These are phyloP conservation scores for Nicotiana otophora DNA, from an alignment of 257 asterid genomes.

Conservation along the genomic window DNA sequence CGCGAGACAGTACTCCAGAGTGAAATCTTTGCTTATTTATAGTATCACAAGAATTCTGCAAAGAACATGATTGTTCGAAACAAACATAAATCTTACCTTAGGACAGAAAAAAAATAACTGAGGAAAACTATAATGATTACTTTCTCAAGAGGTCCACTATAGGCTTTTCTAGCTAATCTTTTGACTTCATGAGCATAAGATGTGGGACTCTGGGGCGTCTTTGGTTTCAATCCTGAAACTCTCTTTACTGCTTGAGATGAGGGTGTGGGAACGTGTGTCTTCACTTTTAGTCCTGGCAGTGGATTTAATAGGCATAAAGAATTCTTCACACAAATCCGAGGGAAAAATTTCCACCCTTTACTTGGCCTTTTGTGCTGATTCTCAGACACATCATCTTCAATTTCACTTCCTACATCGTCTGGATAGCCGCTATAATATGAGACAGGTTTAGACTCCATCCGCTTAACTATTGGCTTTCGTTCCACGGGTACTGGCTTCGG, in stretches of 20 bases:
- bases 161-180: conserved; percentile 62
- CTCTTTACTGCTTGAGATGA: background rate
- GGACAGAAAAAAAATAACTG: background rate
- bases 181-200: conserved; percentile 41
- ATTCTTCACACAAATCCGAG: conserved; percentile 73
- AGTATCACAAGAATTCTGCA: conserved; percentile 54
- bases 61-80: background rate
- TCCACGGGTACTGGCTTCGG: conserved; percentile 49
- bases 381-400: conserved; percentile 29
- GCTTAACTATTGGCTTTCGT: conserved; percentile 46
- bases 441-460: conserved; percentile 26
- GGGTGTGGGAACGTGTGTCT: conserved; percentile 36
- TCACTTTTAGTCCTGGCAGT: conserved; percentile 51
- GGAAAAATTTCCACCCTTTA: conserved; percentile 74
- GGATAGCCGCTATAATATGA: conserved; percentile 28
- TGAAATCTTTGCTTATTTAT: conserved; percentile 53
- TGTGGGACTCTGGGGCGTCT: conserved; percentile 7
- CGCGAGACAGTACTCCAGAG: conserved; percentile 71
- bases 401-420: conserved; percentile 54
- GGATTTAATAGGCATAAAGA: conserved; percentile 69
- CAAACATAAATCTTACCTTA: background rate
- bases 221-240: conserved; percentile 9
- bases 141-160: conserved; percentile 91
- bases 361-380: conserved; percentile 50
- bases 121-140: conserved; percentile 20